Evolutionary conservation across 108 stramenopile genomes (phyloP).

Genomic region (Nannochloropsis gaditana): DNA sequence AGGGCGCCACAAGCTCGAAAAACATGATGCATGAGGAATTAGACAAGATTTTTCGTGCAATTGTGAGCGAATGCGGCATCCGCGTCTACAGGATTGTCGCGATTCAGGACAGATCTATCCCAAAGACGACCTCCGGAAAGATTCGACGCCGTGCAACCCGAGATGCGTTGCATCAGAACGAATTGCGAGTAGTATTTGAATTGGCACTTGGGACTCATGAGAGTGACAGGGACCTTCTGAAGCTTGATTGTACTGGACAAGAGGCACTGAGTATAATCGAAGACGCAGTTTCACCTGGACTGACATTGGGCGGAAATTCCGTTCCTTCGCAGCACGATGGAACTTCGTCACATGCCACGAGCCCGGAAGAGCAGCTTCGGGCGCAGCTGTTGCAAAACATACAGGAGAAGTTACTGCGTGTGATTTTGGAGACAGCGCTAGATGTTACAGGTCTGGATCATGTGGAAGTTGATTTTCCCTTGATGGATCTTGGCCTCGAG

Average conservation of each 20-base stretch:
- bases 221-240: not conserved
- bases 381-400: not conserved
- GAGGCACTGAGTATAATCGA: slow-evolving; percentile 4
- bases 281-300: not conserved
- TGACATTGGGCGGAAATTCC: not conserved
- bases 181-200: slow-evolving; percentile 18
- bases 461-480: not conserved
- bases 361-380: not conserved
- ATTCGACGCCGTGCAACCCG: slow-evolving; percentile 57
- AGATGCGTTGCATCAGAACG: slow-evolving; percentile 22
- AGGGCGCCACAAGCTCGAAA: not conserved
- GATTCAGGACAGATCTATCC: slow-evolving; percentile 73
- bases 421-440: slow-evolving; percentile 22
- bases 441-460: not conserved
- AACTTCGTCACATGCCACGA: not conserved
- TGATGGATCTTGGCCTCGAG: slow-evolving; percentile 35
- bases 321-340: not conserved
- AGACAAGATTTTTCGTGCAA: not conserved
- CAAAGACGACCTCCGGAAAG: slow-evolving; percentile 98
- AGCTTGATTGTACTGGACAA: not conserved
- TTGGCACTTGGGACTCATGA: not conserved
- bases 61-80: slow-evolving; percentile 42
- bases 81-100: slow-evolving; percentile 57
- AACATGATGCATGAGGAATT: not conserved
- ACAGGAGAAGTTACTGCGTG: not conserved